Evolutionary conservation across 371 early-diverging fungal genomes (phyloP), one percentile per base, ranked within the genome.

Genomic region (Funneliformis caledonium): DNA sequence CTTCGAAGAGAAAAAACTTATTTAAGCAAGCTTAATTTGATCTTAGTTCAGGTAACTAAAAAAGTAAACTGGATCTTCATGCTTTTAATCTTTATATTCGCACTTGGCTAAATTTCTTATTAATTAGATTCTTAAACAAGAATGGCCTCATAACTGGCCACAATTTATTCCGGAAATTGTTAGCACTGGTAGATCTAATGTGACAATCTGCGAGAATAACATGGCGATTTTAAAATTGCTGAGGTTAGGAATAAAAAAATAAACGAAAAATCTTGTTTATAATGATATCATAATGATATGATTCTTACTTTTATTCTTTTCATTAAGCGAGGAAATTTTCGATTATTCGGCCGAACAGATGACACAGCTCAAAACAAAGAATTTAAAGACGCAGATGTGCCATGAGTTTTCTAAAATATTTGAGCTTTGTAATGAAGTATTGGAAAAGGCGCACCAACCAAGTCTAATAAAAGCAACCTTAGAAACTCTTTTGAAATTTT

Each of bases 121-220:
- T 82, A 64, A 82, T 43, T 87, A 97, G 95, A 97, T 99, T 67
- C 88, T 99, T 80, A 99, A 99, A 87, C 98, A 99, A 86, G 99
- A 99, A 85, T 99, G 99, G 99, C 99, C 99, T 19, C 94, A 96
- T 80, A 96, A 98, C 83, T 99, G 99, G 99, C 99, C 99, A 4
- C 91, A 91, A 22, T 99, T 99, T 85, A 99, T 99, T 81, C 94
- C 97, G 33, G 99, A 99, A 85, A 94, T 99, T 82, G 96, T 99
- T 22, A 86, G 86, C n/a, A 95, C 97, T 9, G 96, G 97, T 85
- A 93, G 95, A 84, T 92, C 95, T 9, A 97, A 94, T 81, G 90
- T 99, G 26, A 88, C 95, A 0, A 89, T 99, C 12, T 99, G 99
- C 85, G 98, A 97, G 83, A 99, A 99, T 91, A 99, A 99, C 86